Base-by-base conservation (phyloP, 352 stramenopile species). In the Globisporangium nagaii region DNA sequence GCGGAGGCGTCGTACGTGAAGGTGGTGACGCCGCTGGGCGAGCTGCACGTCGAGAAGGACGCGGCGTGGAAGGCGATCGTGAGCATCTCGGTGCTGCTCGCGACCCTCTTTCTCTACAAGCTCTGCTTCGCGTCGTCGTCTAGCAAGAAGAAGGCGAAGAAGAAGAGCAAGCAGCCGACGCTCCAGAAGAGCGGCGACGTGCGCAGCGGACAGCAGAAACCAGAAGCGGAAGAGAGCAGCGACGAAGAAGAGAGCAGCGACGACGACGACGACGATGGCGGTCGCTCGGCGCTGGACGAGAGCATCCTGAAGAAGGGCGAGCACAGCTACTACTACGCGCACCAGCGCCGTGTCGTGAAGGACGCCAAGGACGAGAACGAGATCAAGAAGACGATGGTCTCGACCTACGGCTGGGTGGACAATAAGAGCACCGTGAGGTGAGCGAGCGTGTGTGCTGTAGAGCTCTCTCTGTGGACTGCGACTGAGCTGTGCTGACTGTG, bases 281-380 rank as follows among this genome's bases (percentile, higher is more conserved):
- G 51, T 2, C 57, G 39, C 12, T 87, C 72, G 36, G 61, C 61
- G 51, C 70, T 76, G 39, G 73, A 91, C 19, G 82, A 90, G 41
- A 90, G 73, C 24, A 69, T 84, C 53, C 25, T 85, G 25, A 68
- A 67, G 42, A 89, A 89, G 53, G 84, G 84, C 34, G 69, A 81
- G 24, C 75, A 93, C 66, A 92, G 82, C 68, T 95, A 95, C 69
- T 92, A 91, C 64, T 95, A 92, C 62, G 69, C 79, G 10, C 82
- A 88, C 66, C 56, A 84, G 56, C 64, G 44, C 17, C 70, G 60
- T 51, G 61, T 70, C 13, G 40, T 58, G 27, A 71, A 68, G 13
- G 53, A 57, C 25, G 48, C 49, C 9, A 52, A 68, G 22, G 36
- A 53, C 32, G 42, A 25, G 3, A 31, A 42, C 30, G 46, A 35